Percentiles rank a stretch among this genome's conserved stretches.
phyloP scores from a whole-genome alignment of 768 basidiomycete species.

The Ephemerocybe angulata region DNA sequence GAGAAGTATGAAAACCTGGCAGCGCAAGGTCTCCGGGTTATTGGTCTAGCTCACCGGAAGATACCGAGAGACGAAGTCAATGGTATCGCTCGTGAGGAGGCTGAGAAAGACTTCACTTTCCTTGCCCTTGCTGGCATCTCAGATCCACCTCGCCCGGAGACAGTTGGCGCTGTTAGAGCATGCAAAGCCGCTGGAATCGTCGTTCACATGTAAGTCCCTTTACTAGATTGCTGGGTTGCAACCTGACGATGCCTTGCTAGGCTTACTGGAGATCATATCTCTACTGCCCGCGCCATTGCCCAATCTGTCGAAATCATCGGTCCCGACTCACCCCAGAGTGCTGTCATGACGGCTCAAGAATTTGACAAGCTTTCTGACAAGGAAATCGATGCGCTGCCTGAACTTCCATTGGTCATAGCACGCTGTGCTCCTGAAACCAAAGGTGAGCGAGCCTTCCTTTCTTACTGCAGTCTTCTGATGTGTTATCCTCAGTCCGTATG shows the following conservation, averaged over 20 bases:
- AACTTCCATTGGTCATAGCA: constrained; percentile 57
- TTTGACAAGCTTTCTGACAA: constrained; percentile 53
- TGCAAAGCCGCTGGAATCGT: constrained; percentile 51
- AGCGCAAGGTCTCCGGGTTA: constrained; percentile 38
- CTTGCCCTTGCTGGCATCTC: constrained; percentile 54
- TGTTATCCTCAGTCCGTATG: no score
- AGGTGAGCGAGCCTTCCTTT: no score
- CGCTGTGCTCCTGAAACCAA: constrained; percentile 55
- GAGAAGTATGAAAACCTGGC: constrained; percentile 36
- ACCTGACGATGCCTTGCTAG: constrained; percentile 24
- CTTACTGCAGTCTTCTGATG: no score
- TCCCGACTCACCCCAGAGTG: constrained; percentile 35
- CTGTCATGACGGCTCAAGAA: constrained; percentile 40
- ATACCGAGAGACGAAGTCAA: constrained; percentile 20
- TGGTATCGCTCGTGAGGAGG: constrained; percentile 35
- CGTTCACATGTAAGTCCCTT: constrained; percentile 37
- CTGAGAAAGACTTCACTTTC: constrained; percentile 47
- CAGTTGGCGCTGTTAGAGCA: constrained; percentile 46
- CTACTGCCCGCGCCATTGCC: constrained; percentile 52
- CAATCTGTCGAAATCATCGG: constrained; percentile 44
- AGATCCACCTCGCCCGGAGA: constrained; percentile 55
- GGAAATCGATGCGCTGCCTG: constrained; percentile 44
- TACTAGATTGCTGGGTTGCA: no score
- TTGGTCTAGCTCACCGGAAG: constrained; percentile 31
- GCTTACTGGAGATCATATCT: constrained; percentile 52